These are phyloP conservation scores for Kluyveromyces starmeri DNA, from an alignment of 805 yeast genomes.

Conservation along the genomic window DNA sequence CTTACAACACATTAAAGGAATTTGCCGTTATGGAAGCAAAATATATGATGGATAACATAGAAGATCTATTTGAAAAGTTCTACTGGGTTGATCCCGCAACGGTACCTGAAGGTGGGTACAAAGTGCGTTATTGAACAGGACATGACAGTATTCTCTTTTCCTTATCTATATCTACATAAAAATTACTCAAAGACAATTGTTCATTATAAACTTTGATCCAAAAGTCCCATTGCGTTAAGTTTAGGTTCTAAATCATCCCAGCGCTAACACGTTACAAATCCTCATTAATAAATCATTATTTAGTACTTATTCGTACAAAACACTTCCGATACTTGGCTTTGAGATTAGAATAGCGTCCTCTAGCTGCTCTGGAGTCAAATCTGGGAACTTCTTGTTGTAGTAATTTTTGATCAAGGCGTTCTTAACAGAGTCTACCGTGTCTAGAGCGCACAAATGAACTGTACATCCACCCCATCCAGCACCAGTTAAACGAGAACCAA, in stretches of 20 bases:
- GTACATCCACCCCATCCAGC: slow-evolving; percentile 76
- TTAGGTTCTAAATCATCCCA: no score
- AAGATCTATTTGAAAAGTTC: slow-evolving; percentile 4
- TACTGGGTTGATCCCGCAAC: slow-evolving; percentile 5
- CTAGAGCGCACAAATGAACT: slow-evolving; percentile 45
- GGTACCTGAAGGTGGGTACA: slow-evolving; percentile 2
- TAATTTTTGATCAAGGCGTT: slow-evolving; percentile 44
- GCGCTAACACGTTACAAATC: no score
- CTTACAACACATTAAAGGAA: slow-evolving; percentile 3
- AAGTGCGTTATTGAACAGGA: slow-evolving; percentile 3
- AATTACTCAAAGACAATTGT: no score
- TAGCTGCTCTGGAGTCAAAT: slow-evolving; percentile 37
- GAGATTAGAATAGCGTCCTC: slow-evolving; percentile 45
- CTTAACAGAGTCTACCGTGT: slow-evolving; percentile 28
- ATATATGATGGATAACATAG: slow-evolving; percentile 5
- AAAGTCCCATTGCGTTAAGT: no score
- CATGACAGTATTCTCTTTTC: no score
- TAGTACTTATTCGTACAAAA: slow-evolving; percentile 15
- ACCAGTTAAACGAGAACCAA: slow-evolving; percentile 66
- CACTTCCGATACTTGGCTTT: slow-evolving; percentile 48
- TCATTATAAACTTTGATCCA: no score
- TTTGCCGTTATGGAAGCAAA: slow-evolving; percentile 5
- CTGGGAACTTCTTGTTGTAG: slow-evolving; percentile 42
- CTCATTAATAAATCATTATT: no score
- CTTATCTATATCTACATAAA: no score